Base-by-base conservation (phyloP, 1,284 basidiomycete genomes). In the Amylostereum chailletii region DNA sequence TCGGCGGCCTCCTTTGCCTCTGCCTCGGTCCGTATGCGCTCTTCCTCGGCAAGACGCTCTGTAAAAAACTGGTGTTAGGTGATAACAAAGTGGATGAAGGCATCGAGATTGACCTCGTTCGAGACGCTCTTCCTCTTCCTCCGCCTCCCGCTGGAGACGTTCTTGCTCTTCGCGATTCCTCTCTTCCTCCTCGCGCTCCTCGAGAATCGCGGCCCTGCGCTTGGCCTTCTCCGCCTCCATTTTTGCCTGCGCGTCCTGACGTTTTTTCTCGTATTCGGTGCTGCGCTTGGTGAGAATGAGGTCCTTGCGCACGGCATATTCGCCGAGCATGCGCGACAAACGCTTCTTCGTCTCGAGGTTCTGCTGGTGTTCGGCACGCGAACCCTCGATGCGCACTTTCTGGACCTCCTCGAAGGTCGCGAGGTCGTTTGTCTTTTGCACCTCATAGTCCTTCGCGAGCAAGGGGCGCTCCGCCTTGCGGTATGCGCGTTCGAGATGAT, bases 401-500 rank as follows among this genome's bases (percentile, higher is more conserved):
- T 88, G 84, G 34, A 83, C 68, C 1, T 69, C 65, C 50, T 90
- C 81, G 66, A 90, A 90, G 1, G 82, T 81, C 45, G 75, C 70
- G 27, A 76, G 77, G 68, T 96, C 93, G 43, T 76, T 74, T 41
- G 74, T 74, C 65, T 94, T 90, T 65, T 99, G 95, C 1, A 75
- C 67, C 53, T 90, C 87, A 65, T 98, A 99, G 68, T 98, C 95
- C 57, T 89, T 73, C 1, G 77, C 77, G 40, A 98, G 78, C 11
- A 98, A 75, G 0, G 93, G 89, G 8, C 86, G 81, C 66, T 98
- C 96, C 55, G 94, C 94, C 69, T 93, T 92, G 57, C 95, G 87
- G 72, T 89, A 92, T 0, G 95, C 94, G 55, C 96, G 91, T 71
- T 99, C 95, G 62, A 91, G 68, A 68, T 99, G 94, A 63, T 99